phyloP scores from a whole-genome alignment of 1,284 basidiomycete species.

The Blastosporella zonata region DNA sequence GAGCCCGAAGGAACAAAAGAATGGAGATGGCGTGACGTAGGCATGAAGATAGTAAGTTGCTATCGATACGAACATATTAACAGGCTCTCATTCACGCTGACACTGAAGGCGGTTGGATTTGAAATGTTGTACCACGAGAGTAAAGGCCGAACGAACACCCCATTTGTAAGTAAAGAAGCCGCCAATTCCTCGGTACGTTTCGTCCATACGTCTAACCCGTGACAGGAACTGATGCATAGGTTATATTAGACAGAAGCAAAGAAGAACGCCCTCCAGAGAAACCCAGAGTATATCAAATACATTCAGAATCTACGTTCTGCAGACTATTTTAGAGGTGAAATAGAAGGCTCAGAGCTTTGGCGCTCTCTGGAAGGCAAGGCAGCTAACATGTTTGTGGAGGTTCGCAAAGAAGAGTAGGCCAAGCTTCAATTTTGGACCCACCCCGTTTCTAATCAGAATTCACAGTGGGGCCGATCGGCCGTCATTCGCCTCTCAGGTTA shows the following conservation, averaged over 20 bases:
- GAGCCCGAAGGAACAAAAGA: constrained; percentile 61
- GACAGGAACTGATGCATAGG: neutral
- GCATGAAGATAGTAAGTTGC: constrained; percentile 81
- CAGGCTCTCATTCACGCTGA: neutral
- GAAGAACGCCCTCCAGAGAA: constrained; percentile 63
- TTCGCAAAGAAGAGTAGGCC: constrained; percentile 64
- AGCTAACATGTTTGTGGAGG: constrained; percentile 59
- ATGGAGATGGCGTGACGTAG: constrained; percentile 77
- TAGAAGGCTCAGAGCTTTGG: constrained; percentile 77
- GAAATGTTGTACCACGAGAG: constrained; percentile 91
- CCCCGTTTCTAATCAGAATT: constrained; percentile 6
- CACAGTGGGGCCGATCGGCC: constrained; percentile 56
- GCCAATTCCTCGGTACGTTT: constrained; percentile 47
- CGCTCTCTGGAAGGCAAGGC: constrained; percentile 70
- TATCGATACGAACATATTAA: neutral
- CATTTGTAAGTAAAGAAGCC: constrained; percentile 35
- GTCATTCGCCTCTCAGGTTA: constrained; percentile 73
- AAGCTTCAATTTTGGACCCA: neutral
- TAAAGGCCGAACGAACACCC: constrained; percentile 45
- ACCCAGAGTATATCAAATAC: constrained; percentile 66
- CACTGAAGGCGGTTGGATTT: constrained; percentile 79
- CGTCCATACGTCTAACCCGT: neutral
- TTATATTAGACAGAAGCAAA: constrained; percentile 50
- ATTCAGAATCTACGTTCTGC: constrained; percentile 58
- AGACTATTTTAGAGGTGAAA: constrained; percentile 76